Evolutionary conservation across 2,329 filamentous ascomycete species (phyloP).

Genomic region (Fusarium robinianum): DNA sequence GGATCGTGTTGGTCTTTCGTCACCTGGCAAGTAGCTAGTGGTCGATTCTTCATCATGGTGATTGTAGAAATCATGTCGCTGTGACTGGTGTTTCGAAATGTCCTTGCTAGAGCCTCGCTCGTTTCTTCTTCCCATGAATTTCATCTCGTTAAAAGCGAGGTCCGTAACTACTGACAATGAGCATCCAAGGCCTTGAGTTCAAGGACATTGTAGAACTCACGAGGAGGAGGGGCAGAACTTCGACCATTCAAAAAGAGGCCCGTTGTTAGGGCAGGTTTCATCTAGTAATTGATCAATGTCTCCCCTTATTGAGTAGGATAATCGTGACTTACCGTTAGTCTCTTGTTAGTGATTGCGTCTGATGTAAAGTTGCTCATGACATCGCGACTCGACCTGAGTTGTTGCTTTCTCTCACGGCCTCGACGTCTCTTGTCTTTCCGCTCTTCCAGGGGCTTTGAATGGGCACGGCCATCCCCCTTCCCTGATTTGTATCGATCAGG

Average conservation of each 20-base stretch:
- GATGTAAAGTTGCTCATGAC: slow-evolving; percentile 62
- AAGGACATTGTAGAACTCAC: slow-evolving; percentile 17
- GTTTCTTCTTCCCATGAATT: slow-evolving; percentile 41
- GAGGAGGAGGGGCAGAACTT: slow-evolving; percentile 22
- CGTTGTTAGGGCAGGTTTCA: slow-evolving; percentile 41
- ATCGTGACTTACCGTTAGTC: slow-evolving; percentile 38
- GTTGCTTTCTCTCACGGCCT: slow-evolving; percentile 33
- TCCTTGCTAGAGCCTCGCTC: slow-evolving; percentile 23
- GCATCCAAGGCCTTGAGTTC: background rate
- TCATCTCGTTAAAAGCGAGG: slow-evolving; percentile 57
- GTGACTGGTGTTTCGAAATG: too few species aligned
- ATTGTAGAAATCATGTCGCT: too few species aligned
- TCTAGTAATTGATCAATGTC: slow-evolving; percentile 24
- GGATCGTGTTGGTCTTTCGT: too few species aligned
- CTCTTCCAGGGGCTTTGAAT: slow-evolving; percentile 10
- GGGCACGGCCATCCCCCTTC: slow-evolving; percentile 15
- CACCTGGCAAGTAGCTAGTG: too few species aligned
- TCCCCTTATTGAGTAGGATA: background rate
- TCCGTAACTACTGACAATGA: too few species aligned
- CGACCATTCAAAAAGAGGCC: slow-evolving; percentile 44
- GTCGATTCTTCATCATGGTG: too few species aligned
- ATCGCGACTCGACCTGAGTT: slow-evolving; percentile 46
- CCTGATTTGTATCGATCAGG: slow-evolving; percentile 58
- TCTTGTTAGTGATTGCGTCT: slow-evolving; percentile 51
- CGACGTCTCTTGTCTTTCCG: slow-evolving; percentile 7